Evolutionary conservation across 495 filamentous ascomycete genomes (phyloP).

Genomic region (Filosporella fistucella): DNA sequence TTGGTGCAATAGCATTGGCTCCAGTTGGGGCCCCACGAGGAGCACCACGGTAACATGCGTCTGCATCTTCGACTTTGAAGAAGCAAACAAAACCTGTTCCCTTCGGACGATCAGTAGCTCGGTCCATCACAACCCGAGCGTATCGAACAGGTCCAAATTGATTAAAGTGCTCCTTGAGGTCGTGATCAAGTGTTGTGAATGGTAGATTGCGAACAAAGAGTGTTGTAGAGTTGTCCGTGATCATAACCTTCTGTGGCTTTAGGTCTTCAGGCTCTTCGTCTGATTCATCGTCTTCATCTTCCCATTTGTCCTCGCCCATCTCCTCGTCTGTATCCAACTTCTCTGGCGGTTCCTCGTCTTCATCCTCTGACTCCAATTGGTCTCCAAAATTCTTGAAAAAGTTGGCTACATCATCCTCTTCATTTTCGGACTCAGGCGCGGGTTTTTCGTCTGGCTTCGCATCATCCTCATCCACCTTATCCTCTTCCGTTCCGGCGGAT

Average conservation of each 20-base stretch:
- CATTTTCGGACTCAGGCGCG: conserved; percentile 20
- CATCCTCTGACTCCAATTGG: conserved; percentile 40
- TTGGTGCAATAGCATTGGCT: conserved; percentile 28
- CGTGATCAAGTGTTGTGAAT: conserved; percentile 75
- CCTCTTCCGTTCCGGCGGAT: conserved; percentile 6
- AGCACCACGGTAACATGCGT: conserved; percentile 65
- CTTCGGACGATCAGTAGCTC: conserved; percentile 73
- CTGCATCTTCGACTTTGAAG: conserved; percentile 67
- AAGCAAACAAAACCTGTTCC: conserved; percentile 97
- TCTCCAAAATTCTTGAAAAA: conserved; percentile 31
- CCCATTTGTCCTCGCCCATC: conserved; percentile 28
- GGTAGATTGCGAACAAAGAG: conserved; percentile 94
- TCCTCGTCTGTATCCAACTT: conserved; percentile 23
- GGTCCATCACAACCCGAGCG: conserved; percentile 83
- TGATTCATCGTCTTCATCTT: conserved; percentile 32
- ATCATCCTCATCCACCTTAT: conserved; percentile 15
- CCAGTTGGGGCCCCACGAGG: conserved; percentile 43
- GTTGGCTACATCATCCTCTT: conserved; percentile 39
- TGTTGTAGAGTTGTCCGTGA: conserved; percentile 60
- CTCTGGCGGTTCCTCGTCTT: conserved; percentile 24
- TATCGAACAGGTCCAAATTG: conserved; percentile 83
- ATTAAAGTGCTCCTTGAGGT: conserved; percentile 75
- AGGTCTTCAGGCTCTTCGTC: conserved; percentile 31
- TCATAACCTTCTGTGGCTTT: conserved; percentile 27
- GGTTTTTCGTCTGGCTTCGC: conserved; percentile 28